phyloP scores from a whole-genome alignment of 495 filamentous ascomycete species.

The Hyaloscypha bicolor region DNA sequence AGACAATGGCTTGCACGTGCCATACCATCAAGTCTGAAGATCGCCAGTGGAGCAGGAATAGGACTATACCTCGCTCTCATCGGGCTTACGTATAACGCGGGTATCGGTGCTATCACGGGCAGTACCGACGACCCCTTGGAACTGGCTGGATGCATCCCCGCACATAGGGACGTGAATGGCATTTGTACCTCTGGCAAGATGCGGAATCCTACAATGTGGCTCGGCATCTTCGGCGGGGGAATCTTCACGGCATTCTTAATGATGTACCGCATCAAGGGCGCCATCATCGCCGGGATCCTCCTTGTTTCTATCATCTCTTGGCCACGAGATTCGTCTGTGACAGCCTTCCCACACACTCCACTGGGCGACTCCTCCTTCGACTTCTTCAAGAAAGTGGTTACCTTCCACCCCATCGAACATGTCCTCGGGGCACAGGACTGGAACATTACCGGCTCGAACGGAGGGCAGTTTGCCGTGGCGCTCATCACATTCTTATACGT shows the following conservation, averaged over 20 bases:
- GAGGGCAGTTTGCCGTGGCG: slow-evolving; percentile 72
- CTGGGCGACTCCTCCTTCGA: slow-evolving; percentile 69
- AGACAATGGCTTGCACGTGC: slow-evolving; percentile 81
- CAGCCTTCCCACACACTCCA: slow-evolving; percentile 72
- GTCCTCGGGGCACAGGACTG: slow-evolving; percentile 69
- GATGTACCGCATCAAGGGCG: slow-evolving; percentile 83
- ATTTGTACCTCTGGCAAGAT: slow-evolving; percentile 59
- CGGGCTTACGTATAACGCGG: slow-evolving; percentile 76
- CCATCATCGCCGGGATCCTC: slow-evolving; percentile 77
- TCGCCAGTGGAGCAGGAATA: slow-evolving; percentile 81
- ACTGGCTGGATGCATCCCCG: slow-evolving; percentile 63
- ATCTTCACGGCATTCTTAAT: slow-evolving; percentile 74
- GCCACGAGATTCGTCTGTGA: slow-evolving; percentile 72
- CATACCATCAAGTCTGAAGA: slow-evolving; percentile 77
- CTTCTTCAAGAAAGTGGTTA: slow-evolving; percentile 82
- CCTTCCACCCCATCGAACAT: slow-evolving; percentile 72
- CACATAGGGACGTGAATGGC: slow-evolving; percentile 1
- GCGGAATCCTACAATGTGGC: slow-evolving; percentile 77
- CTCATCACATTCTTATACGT: slow-evolving; percentile 86
- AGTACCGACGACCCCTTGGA: slow-evolving; percentile 59
- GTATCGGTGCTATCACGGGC: slow-evolving; percentile 73
- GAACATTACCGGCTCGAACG: slow-evolving; percentile 59
- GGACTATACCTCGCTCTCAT: slow-evolving; percentile 81
- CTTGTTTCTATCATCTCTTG: slow-evolving; percentile 84
- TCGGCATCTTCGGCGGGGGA: slow-evolving; percentile 82